These are phyloP conservation scores for Elongisporangium anandrum DNA, from an alignment of 352 stramenopile genomes.

Conservation along the genomic window DNA sequence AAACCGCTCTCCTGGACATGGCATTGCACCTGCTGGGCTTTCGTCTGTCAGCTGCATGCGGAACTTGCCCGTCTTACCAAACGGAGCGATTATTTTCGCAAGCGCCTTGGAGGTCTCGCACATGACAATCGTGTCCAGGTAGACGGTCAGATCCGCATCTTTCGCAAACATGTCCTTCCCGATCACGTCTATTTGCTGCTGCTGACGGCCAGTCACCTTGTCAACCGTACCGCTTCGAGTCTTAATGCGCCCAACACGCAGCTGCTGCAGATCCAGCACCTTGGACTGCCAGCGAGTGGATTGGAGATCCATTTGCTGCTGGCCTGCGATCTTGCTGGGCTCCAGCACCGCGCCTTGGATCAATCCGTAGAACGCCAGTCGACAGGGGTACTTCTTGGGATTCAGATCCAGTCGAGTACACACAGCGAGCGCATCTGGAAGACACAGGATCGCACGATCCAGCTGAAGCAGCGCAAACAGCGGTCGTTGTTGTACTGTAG, in stretches of 20 bases:
- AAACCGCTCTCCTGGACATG: conserved; percentile 33
- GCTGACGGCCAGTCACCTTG: conserved; percentile 22
- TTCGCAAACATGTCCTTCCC: conserved; percentile 78
- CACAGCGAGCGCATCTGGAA: conserved; percentile 44
- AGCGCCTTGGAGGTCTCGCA: conserved; percentile 32
- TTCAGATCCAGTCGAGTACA: conserved; percentile 74
- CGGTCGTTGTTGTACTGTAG: neutral
- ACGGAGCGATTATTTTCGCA: conserved; percentile 57
- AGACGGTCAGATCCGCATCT: conserved; percentile 66
- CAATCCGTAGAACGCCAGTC: conserved; percentile 66
- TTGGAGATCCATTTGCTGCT: conserved; percentile 9
- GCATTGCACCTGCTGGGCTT: conserved; percentile 1
- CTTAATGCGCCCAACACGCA: conserved; percentile 66
- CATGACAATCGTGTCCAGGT: conserved; percentile 39
- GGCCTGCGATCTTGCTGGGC: conserved; percentile 3
- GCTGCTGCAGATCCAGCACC: conserved; percentile 16
- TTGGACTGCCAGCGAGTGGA: conserved; percentile 5
- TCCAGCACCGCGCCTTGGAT: conserved; percentile 31
- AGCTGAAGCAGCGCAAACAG: conserved; percentile 69
- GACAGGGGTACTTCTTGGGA: conserved; percentile 52
- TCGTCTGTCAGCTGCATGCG: conserved; percentile 27
- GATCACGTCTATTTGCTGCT: conserved; percentile 29
- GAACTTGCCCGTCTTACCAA: conserved; percentile 84
- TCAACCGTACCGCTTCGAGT: conserved; percentile 56
- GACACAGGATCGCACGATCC: conserved; percentile 58